Conservation (phyloP, 2,329 filamentous ascomycete genomes). For the Apiospora koreana region DNA sequence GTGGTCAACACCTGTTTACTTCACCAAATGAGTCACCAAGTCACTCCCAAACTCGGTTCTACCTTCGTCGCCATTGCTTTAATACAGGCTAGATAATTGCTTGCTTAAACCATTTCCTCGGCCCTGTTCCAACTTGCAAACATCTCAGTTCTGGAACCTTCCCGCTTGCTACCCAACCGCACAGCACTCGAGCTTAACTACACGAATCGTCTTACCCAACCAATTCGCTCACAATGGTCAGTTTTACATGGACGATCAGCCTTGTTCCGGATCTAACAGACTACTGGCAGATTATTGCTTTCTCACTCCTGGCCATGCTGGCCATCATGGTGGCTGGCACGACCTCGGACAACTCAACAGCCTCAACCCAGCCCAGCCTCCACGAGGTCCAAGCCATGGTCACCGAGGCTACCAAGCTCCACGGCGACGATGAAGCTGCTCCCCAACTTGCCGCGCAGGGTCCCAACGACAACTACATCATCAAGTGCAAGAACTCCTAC, state of each 20-base stretch:
- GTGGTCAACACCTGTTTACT: background rate
- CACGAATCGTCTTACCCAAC: background rate
- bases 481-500: background rate
- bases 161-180: background rate
- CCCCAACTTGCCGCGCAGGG: background rate
- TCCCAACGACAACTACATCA: background rate
- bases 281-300: background rate
- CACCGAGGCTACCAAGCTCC: background rate
- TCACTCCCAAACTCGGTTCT: background rate
- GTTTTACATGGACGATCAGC: background rate
- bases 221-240: background rate
- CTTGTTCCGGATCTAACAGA: background rate
- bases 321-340: background rate
- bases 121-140: background rate
- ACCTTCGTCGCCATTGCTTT: background rate
- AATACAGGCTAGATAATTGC: no score
- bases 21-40: background rate
- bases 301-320: constrained; percentile 3
- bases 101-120: background rate
- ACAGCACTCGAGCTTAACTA: background rate
- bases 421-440: background rate
- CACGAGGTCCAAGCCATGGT: background rate
- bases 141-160: background rate
- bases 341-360: background rate
- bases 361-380: background rate